Base-by-base conservation (phyloP, 2,329 filamentous ascomycete species). In the Claviceps purpurea region DNA sequence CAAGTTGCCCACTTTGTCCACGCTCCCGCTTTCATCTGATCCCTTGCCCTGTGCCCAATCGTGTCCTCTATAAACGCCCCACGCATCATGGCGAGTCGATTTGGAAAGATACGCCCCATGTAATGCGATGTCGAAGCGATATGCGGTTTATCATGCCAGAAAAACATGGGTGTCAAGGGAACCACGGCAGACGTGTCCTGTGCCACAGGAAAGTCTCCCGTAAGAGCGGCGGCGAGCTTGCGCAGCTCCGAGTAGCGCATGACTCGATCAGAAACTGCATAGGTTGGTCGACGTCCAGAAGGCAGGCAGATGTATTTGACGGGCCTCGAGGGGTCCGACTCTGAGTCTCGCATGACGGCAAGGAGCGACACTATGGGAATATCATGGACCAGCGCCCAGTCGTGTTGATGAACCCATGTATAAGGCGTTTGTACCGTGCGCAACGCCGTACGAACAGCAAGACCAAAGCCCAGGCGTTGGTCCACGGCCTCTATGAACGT, bases 121-220 rank as follows among this genome's bases (percentile, higher is more conserved):
- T 79, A 79, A 56, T 79, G 76, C 1, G 62, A 56, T 0, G 67
- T 71, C 3, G 68, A 70, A 1, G 72, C 75, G 2, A 79, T 54
- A 52, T 79, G 76, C 0, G 76, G 75, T 56, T 79, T 79, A 54
- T 79, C 76, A 52, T 79, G 75, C 76, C 76, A 79, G 58, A 79
- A 77, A 62, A 78, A 79, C 51, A 79, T 66, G 0, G 76, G 76
- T 1, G 76, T 79, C 42, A 79, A 60, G 0, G 73, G 72, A 7
- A 54, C 39, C 11, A 8, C 24, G 0, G 79, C 60, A 14, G 58
- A 55, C 16, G 16, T 2, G 18, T 30, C 45, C n/a, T 20, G 24
- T 5, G 37, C 11, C 37, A 42, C 30, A 2, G 48, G 22, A 52
- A 74, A 77, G 16, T 69, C 63, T 1, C 66, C 61, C 52, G 71